A percentile compares a stretch with the other conserved stretches of the same genome.
These are phyloP conservation scores for Jatropha multifida DNA, from an alignment of 441 rosid genomes.

Conservation along the genomic window DNA sequence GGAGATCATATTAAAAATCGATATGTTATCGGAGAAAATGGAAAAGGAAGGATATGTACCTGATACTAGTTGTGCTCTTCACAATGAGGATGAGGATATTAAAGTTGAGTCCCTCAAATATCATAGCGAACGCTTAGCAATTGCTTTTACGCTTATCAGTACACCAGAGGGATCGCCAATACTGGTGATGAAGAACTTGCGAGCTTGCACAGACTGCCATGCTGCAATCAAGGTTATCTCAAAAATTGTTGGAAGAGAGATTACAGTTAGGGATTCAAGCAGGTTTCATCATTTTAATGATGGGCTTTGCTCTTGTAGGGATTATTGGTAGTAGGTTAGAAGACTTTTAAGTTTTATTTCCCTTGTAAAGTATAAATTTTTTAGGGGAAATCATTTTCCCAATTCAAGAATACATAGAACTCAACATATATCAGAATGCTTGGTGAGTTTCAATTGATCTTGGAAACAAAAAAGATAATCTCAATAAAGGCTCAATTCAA, in stretches of 20 bases:
- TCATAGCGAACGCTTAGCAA: conserved; percentile 76
- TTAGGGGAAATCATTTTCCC: too few relatives aligned
- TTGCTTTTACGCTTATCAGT: conserved; percentile 74
- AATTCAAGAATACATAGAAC: background rate
- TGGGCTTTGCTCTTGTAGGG: conserved; percentile 72
- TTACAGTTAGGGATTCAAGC: conserved; percentile 73
- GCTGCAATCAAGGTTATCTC: conserved; percentile 72
- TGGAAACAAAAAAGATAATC: background rate
- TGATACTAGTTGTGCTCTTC: conserved; percentile 68
- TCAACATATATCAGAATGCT: background rate
- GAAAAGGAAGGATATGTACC: conserved; percentile 64
- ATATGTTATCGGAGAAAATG: conserved; percentile 47
- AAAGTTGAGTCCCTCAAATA: conserved; percentile 69
- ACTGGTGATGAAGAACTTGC: conserved; percentile 69
- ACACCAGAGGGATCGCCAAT: conserved; percentile 67
- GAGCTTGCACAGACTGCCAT: conserved; percentile 81
- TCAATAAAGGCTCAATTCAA: background rate
- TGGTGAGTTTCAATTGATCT: background rate
- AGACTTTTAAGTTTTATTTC: too few relatives aligned
- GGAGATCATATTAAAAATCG: conserved; percentile 53
- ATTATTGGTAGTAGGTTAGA: conserved; percentile 56
- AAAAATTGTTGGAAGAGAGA: conserved; percentile 60
- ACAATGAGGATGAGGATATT: conserved; percentile 54
- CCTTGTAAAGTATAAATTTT: too few relatives aligned
- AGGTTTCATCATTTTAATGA: conserved; percentile 78